These are phyloP conservation scores for Bipolaris cookei DNA, from an alignment of 2,329 filamentous ascomycete species.

Conservation along the genomic window DNA sequence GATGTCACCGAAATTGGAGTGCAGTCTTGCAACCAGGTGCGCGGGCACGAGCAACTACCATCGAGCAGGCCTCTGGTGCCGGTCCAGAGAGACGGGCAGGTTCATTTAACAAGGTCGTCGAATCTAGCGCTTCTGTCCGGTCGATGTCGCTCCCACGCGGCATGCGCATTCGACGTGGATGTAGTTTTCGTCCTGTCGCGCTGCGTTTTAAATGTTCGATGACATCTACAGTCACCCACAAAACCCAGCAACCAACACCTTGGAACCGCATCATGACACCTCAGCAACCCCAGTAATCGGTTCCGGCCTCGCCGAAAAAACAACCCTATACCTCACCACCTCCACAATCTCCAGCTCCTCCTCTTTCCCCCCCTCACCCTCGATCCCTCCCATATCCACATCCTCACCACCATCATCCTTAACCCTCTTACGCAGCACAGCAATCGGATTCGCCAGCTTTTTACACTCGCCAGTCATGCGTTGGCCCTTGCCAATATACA, in stretches of 20 bases:
- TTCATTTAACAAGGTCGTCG: neutral
- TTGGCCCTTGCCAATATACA: constrained; percentile 90
- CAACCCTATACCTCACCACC: constrained; percentile 82
- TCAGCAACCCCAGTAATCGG: constrained; percentile 63
- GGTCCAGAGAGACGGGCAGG: neutral
- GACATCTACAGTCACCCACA: too few relatives aligned
- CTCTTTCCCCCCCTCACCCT: constrained; percentile 15
- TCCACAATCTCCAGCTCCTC: constrained; percentile 81
- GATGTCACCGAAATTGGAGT: neutral
- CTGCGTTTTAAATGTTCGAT: neutral
- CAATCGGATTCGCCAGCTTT: constrained; percentile 79
- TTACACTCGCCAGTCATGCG: constrained; percentile 88
- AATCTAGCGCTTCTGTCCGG: neutral
- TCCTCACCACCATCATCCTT: constrained; percentile 39
- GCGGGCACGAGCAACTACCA: neutral
- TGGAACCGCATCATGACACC: constrained; percentile 11
- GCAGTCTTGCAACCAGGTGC: neutral
- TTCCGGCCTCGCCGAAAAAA: constrained; percentile 85
- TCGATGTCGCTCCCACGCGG: neutral
- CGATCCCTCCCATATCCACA: constrained; percentile 33
- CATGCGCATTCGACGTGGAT: neutral
- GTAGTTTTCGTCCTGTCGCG: too few relatives aligned
- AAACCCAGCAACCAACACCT: neutral
- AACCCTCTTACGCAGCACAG: constrained; percentile 66
- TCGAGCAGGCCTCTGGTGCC: neutral